Evolutionary conservation across 768 basidiomycete genomes (phyloP), one percentile per base, ranked within the genome.

Genomic region (Tulasnella sp.): DNA sequence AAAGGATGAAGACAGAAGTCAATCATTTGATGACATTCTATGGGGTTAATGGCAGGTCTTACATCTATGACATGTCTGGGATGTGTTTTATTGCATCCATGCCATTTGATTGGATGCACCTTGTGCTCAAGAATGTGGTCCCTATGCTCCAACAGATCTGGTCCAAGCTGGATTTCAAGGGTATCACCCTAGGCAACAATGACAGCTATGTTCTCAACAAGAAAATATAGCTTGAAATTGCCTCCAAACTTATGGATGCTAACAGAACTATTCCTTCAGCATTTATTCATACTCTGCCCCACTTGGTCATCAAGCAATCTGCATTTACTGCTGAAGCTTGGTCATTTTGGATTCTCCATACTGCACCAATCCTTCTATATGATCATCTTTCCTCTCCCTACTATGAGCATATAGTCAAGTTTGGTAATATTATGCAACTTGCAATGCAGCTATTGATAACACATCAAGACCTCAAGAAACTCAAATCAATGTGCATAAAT

Each of bases 71-170:
- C 15, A 65, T 75, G 0, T 48, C 17, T 29, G 40, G 39, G n/a
- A 75, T n/a, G 63, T 63, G 4, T 72, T 74, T 59, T 70, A 75
- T 0, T 1, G 17, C 3, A 71, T 72, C 74, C 25, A 65, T 66
- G 27, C 75, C 74, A 0, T 71, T 71, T 58, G 75, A 78, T 48
- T 74, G 76, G 64, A 76, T 78, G 72, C 76, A 79, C 52, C 66
- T 75, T 0, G n/a, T 37, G 36, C 64, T 77, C n/a, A n/a, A 61
- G 73, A 74, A 59, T 77, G 77, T 59, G 43, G 74, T n/a, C 9
- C 36, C 36, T 9, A 37, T 1, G 59, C 74, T 21, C 64, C 60
- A n/a, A 73, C 71, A 49, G 65, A 78, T 1, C 61, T 77, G 31
- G 59, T 63, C 12, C 75, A 67, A 66, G 77, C 76, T 60, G 70